These are phyloP conservation scores for Sphagnurus paluster DNA, from an alignment of 1,284 basidiomycete species.

Conservation along the genomic window DNA sequence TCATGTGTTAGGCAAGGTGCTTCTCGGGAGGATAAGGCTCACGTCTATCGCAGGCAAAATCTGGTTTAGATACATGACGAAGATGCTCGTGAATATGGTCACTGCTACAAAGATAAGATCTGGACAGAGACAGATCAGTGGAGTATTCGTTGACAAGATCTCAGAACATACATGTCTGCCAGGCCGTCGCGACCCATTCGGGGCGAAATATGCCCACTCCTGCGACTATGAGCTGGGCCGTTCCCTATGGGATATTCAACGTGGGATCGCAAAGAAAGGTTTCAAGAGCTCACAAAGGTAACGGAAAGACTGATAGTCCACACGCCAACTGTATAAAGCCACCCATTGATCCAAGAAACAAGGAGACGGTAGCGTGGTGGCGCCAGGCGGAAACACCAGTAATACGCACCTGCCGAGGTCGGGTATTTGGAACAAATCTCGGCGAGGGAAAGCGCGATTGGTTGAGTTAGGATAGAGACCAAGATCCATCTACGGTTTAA, in stretches of 20 bases:
- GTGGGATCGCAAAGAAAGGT: not conserved
- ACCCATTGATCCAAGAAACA: slow-evolving; percentile 57
- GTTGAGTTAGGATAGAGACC: slow-evolving; percentile 44
- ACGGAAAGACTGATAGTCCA: slow-evolving; percentile 56
- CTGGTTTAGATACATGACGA: slow-evolving; percentile 50
- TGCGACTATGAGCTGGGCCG: slow-evolving; percentile 50
- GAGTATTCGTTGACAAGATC: not conserved
- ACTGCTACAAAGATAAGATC: slow-evolving; percentile 54
- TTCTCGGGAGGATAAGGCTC: slow-evolving; percentile 9
- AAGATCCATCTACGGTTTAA: slow-evolving; percentile 53
- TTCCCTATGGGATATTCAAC: too few species aligned
- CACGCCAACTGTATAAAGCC: slow-evolving; percentile 55
- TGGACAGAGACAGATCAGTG: slow-evolving; percentile 18
- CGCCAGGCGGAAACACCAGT: slow-evolving; percentile 55
- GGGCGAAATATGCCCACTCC: slow-evolving; percentile 50
- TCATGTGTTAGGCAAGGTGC: not conserved
- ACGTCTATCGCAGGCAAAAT: slow-evolving; percentile 52
- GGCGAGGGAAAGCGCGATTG: slow-evolving; percentile 50
- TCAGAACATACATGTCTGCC: slow-evolving; percentile 47
- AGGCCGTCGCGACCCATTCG: slow-evolving; percentile 46
- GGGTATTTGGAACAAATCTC: slow-evolving; percentile 59
- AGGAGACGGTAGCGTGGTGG: slow-evolving; percentile 42
- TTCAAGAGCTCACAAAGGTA: slow-evolving; percentile 42
- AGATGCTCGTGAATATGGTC: slow-evolving; percentile 37
- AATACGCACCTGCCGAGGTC: slow-evolving; percentile 58